Percentiles rank a stretch among this genome's conserved stretches.
Evolutionary conservation across 306 rosid genomes (phyloP).

Genomic region (Phaseolus lunatus): DNA sequence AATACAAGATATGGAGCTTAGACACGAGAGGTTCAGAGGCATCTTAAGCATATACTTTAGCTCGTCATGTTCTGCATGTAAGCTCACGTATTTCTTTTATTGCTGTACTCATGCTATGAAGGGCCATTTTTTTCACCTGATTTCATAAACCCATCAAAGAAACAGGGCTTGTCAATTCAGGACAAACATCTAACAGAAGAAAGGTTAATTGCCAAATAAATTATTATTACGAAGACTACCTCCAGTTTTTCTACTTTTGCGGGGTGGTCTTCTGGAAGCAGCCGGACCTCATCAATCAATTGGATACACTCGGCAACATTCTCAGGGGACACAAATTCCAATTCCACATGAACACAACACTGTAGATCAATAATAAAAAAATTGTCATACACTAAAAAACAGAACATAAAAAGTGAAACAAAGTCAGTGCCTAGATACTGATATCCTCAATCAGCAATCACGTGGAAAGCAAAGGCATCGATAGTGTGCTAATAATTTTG

Average conservation of each 20-base stretch:
- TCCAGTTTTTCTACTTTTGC: conserved; percentile 83
- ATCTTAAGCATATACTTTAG: conserved; percentile 4
- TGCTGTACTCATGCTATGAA: conserved; percentile 72
- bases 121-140: conserved; percentile 90
- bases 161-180: conserved; percentile 37
- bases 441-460: neutral
- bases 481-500: neutral
- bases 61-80: conserved; percentile 67
- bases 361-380: conserved; percentile 52
- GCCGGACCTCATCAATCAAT: conserved; percentile 72
- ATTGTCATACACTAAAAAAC: conserved; percentile 38
- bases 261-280: conserved; percentile 76
- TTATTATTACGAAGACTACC: conserved; percentile 55
- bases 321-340: conserved; percentile 92
- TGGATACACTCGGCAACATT: conserved; percentile 74
- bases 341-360: conserved; percentile 88
- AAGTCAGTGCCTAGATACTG: conserved; percentile 4
- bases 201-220: neutral
- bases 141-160: conserved; percentile 38
- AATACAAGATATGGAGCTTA: conserved; percentile 23
- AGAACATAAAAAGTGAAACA: neutral
- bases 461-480: neutral
- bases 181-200: conserved; percentile 1
- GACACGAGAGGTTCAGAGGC: neutral
- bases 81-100: conserved; percentile 83